A percentile compares a stretch with the other conserved stretches of the same genome.
Evolutionary conservation across 2,329 filamentous ascomycete genomes (phyloP).

Genomic region (Aspergillus hiratsukae): DNA sequence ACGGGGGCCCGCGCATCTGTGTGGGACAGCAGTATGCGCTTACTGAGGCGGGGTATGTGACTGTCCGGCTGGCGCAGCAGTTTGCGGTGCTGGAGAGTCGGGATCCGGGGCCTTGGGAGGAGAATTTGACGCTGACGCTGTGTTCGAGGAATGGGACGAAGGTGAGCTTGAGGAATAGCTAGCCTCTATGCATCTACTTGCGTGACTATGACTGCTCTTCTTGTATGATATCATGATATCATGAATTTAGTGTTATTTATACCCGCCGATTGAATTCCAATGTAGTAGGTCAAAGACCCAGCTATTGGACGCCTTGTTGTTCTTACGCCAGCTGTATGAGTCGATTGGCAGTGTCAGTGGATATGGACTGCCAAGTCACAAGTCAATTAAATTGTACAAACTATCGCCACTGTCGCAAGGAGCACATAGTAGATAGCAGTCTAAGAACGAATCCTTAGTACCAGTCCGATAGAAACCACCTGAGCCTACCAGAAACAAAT

Average conservation of each 20-base stretch:
- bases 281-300: not conserved
- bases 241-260: no score
- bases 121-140: constrained; percentile 2
- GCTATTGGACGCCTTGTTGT: not conserved
- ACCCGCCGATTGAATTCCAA: no score
- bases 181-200: not conserved
- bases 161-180: not conserved
- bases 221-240: not conserved
- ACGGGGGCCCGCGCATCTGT: constrained; percentile 23
- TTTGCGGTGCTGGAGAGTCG: constrained; percentile 20
- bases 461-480: not conserved
- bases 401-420: not conserved
- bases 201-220: not conserved
- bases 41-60: constrained; percentile 24
- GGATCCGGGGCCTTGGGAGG: constrained; percentile 15
- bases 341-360: not conserved
- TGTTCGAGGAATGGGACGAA: not conserved
- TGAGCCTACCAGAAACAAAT: not conserved
- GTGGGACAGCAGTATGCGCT: constrained; percentile 26
- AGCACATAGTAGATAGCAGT: not conserved
- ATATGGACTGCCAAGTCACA: not conserved
- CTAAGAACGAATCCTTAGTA: not conserved
- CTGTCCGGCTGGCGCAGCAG: constrained; percentile 22
- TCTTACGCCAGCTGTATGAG: not conserved
- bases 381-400: not conserved